Percentiles rank a stretch among this genome's conserved stretches.
Conservation (phyloP, 352 stramenopile species). For the Paralagenidium karlingii region DNA sequence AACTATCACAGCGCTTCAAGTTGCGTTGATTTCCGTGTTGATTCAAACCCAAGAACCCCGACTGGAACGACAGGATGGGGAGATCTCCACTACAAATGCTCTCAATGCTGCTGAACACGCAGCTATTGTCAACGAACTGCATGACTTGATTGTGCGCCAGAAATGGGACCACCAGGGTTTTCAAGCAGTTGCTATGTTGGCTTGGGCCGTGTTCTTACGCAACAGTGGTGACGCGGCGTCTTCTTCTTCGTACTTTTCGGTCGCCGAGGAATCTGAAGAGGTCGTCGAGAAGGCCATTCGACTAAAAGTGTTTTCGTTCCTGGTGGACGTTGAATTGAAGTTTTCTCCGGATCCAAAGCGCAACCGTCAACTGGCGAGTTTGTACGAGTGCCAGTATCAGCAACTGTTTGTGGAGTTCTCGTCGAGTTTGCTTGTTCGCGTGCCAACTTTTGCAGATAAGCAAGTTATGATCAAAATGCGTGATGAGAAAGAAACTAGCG, state of each 20-base stretch:
- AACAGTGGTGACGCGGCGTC: conserved; percentile 7
- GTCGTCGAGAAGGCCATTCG: conserved; percentile 70
- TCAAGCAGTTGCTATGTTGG: conserved; percentile 67
- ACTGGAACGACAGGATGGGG: conserved; percentile 12
- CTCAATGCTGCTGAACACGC: conserved; percentile 30
- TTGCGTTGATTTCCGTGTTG: conserved; percentile 46
- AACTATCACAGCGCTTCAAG: conserved; percentile 56
- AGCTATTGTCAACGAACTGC: conserved; percentile 37
- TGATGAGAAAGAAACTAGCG: conserved; percentile 16
- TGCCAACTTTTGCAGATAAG: conserved; percentile 62
- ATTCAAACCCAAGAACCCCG: conserved; percentile 27
- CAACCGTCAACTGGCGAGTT: conserved; percentile 49
- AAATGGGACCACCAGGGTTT: conserved; percentile 54
- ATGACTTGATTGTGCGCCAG: conserved; percentile 42
- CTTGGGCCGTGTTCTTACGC: conserved; percentile 44
- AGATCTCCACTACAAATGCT: conserved; percentile 11
- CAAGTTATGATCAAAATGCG: too few relatives aligned
- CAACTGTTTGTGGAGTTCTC: conserved; percentile 57
- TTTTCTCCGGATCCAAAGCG: conserved; percentile 63
- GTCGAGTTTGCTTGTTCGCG: conserved; percentile 66
- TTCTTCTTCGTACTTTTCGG: conserved; percentile 30
- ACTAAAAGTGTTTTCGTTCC: conserved; percentile 45
- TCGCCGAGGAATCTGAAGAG: conserved; percentile 24
- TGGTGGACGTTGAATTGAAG: conserved; percentile 61
- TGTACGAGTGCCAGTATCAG: conserved; percentile 61